Evolutionary conservation across 2,329 filamentous ascomycete genomes (phyloP), one percentile per base, ranked within the genome.

Genomic region (Gnomoniopsis smithogilvyi): DNA sequence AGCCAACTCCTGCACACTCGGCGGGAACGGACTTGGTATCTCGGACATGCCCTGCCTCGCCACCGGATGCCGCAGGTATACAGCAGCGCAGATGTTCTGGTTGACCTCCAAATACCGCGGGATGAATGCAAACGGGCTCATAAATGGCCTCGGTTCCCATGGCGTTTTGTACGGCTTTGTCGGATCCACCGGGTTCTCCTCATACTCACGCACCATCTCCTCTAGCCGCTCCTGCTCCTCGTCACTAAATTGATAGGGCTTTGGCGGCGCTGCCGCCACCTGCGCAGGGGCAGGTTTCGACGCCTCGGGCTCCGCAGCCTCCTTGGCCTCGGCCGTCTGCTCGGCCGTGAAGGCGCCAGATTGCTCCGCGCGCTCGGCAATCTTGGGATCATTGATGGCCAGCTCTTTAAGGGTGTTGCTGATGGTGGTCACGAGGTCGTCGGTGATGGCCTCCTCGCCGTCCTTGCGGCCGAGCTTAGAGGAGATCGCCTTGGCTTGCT

Each of bases 31-130:
- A 24, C 91, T 92, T 1, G 94, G 94, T 62, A 94, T 89, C 74
- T 94, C 95, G 3, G 90, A 87, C 64, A 85, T 69, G 12, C 93
- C 92, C 2, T 88, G 88, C 62, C 93, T 83, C 26, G 92, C 95
- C 47, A 98, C 94, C 0, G 95, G 95, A 78, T 99, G 94, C 59
- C 95, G 84, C 63, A 99, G 78, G 73, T 99, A 99, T 45, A 99
- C 92, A 12, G 95, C 95, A 1, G 93, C 89, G 75, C 95, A 99
- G 68, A 98, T 90, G 70, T 93, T 96, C 74, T 96, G 95, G 80
- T 98, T 97, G 67, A 99, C 95, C 77, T 99, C 96, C 62, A 99
- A 84, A 74, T 98, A 99, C 56, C 90, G 81, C 12, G 95, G 95
- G 66, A 99, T 92, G 74, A 96, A 97, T 24, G 93, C 92, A 74